Evolutionary conservation across 495 filamentous ascomycete genomes (phyloP).

Genomic region (Penicillium paradoxum): DNA sequence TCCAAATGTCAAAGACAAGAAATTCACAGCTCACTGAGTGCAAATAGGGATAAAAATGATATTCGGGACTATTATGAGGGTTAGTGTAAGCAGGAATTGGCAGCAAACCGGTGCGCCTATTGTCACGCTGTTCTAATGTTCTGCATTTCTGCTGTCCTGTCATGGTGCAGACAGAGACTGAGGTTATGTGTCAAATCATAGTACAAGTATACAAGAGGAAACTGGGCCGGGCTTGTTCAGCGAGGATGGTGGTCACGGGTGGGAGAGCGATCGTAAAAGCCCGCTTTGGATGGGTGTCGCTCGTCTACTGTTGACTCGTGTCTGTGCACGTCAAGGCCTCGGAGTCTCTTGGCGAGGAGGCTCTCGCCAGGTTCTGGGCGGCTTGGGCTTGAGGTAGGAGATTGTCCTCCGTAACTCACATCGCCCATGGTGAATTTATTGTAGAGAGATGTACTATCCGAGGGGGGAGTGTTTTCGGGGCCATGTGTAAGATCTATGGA

Average conservation of each 20-base stretch:
- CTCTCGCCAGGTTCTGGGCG: constrained; percentile 48
- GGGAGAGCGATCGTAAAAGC: not conserved
- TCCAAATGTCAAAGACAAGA: not conserved
- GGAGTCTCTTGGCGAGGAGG: constrained; percentile 50
- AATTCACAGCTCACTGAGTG: not conserved
- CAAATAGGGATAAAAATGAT: not conserved
- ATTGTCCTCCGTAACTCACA: constrained; percentile 58
- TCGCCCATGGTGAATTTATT: constrained; percentile 66
- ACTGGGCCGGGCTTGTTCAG: not conserved
- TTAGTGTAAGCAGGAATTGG: constrained; percentile 6
- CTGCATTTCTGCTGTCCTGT: not conserved
- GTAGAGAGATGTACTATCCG: constrained; percentile 38
- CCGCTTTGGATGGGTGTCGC: not conserved
- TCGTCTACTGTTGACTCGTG: constrained; percentile 19
- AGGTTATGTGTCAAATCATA: not conserved
- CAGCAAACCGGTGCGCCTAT: constrained; percentile 4
- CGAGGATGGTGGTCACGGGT: not conserved
- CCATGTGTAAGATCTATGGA: constrained; percentile 14
- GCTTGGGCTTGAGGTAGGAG: constrained; percentile 34
- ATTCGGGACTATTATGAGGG: not conserved
- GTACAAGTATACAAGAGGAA: not conserved
- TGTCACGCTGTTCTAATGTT: not conserved
- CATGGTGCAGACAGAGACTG: not conserved
- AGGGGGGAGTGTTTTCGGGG: not conserved
- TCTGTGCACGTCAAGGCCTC: constrained; percentile 44